Evolutionary conservation across 345 rosid species (phyloP).

Genomic region (Salix suchowensis): DNA sequence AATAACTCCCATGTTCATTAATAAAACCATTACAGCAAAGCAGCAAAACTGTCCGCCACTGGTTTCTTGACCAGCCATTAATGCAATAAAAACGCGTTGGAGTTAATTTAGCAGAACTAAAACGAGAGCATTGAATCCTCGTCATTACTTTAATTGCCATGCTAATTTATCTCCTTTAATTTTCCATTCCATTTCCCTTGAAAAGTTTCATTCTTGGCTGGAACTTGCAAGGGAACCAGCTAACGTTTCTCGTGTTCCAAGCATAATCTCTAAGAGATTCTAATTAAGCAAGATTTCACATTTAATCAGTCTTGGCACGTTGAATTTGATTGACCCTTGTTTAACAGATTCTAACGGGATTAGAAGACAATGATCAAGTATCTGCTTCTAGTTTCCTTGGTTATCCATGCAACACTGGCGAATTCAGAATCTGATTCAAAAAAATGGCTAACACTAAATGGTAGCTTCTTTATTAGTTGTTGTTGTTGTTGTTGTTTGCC

Average conservation of each 20-base stretch:
- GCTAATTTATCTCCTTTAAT: background rate
- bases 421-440: slow-evolving; percentile 11
- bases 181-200: slow-evolving; percentile 21
- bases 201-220: slow-evolving; percentile 20
- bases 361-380: slow-evolving; percentile 45
- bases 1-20: background rate
- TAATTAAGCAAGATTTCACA: slow-evolving; percentile 12
- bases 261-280: background rate
- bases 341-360: slow-evolving; percentile 17
- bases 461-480: slow-evolving; percentile 12
- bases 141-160: background rate
- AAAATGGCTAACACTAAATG: slow-evolving; percentile 62
- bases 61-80: slow-evolving; percentile 24
- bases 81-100: slow-evolving; percentile 26
- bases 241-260: slow-evolving; percentile 2
- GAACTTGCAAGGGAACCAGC: slow-evolving; percentile 35
- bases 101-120: background rate
- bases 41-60: background rate
- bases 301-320: background rate
- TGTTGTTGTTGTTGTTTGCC: background rate
- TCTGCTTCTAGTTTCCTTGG: slow-evolving; percentile 40
- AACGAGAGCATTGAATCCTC: too few species aligned
- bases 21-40: background rate
- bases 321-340: background rate
- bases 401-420: slow-evolving; percentile 35